These are phyloP conservation scores for Trametes pubescens DNA, from an alignment of 1,284 basidiomycete genomes.

Conservation along the genomic window DNA sequence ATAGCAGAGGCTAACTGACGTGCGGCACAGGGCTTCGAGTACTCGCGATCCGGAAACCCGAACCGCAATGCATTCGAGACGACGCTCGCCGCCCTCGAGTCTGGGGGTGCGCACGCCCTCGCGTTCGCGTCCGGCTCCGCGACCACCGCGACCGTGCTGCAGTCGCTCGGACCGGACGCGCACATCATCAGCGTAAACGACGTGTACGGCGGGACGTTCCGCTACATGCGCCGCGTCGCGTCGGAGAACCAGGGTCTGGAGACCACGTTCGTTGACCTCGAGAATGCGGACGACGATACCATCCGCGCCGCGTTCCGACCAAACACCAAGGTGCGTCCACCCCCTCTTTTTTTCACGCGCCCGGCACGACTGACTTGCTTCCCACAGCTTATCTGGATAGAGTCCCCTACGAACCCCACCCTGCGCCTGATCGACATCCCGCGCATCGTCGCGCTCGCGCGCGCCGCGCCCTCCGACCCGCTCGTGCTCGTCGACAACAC, in stretches of 20 bases:
- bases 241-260: slow-evolving; percentile 75
- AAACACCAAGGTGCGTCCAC: slow-evolving; percentile 79
- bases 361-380: not conserved
- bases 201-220: slow-evolving; percentile 93
- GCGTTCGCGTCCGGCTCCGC: slow-evolving; percentile 90
- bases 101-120: slow-evolving; percentile 75
- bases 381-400: slow-evolving; percentile 91
- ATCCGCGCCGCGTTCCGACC: slow-evolving; percentile 71
- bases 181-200: slow-evolving; percentile 92
- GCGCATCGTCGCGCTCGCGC: slow-evolving; percentile 68
- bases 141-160: slow-evolving; percentile 85
- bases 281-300: slow-evolving; percentile 69
- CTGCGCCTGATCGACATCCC: slow-evolving; percentile 86
- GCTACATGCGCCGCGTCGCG: slow-evolving; percentile 86
- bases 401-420: slow-evolving; percentile 95
- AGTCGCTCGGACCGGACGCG: slow-evolving; percentile 75
- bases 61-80: slow-evolving; percentile 84
- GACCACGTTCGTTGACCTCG: slow-evolving; percentile 88
- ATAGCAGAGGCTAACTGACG: not conserved
- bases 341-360: not conserved
- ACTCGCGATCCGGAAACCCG: slow-evolving; percentile 91
- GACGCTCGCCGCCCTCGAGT: slow-evolving; percentile 78
- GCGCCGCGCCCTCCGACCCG: slow-evolving; percentile 62
- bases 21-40: slow-evolving; percentile 77
- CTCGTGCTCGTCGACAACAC: slow-evolving; percentile 93